Evolutionary conservation across 768 basidiomycete genomes (phyloP).

Genomic region (Leccinellum albellum): DNA sequence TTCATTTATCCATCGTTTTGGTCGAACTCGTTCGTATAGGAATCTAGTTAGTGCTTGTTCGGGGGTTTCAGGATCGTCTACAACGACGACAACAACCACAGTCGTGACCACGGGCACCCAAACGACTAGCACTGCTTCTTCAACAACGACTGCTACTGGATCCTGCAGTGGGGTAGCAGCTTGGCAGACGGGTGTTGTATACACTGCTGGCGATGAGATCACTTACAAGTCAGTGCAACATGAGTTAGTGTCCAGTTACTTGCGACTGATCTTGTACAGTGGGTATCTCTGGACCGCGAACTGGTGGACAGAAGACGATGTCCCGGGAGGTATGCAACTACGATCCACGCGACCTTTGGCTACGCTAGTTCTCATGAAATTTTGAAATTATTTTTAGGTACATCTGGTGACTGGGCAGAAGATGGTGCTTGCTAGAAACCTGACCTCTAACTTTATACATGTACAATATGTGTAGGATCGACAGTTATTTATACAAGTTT

Average conservation of each 20-base stretch:
- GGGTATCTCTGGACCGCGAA: conserved; percentile 46
- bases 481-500: background rate
- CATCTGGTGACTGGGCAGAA: conserved; percentile 53
- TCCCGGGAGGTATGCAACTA: conserved; percentile 37
- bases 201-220: conserved; percentile 50
- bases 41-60: conserved; percentile 22
- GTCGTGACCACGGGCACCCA: conserved; percentile 6
- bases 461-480: background rate
- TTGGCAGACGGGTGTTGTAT: conserved; percentile 44
- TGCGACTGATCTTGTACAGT: conserved; percentile 5
- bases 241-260: background rate
- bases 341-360: background rate
- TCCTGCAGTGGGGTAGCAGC: conserved; percentile 47
- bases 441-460: background rate
- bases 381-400: conserved; percentile 30
- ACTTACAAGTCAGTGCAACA: conserved; percentile 43
- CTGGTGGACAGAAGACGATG: conserved; percentile 61
- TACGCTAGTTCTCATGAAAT: background rate
- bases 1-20: background rate
- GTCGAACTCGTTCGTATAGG: background rate
- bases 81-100: conserved; percentile 7
- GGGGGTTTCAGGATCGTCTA: conserved; percentile 5
- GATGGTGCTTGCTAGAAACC: conserved; percentile 45
- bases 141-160: conserved; percentile 27
- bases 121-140: conserved; percentile 11